phyloP scores from a whole-genome alignment of 345 rosid genomes.

The Atalantia buxifolia region DNA sequence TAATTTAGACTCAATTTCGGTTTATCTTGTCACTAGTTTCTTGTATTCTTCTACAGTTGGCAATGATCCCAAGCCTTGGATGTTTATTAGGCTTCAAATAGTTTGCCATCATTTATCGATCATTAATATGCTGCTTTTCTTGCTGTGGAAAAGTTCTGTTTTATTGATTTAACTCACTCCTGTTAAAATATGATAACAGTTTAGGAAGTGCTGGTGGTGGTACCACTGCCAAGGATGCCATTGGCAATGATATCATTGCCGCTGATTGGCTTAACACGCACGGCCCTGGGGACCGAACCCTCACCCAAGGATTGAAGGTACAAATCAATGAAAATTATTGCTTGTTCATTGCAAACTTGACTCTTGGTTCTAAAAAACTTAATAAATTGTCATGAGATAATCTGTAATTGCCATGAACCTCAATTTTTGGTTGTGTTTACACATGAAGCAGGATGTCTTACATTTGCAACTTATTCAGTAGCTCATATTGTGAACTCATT shows the following conservation, averaged over 20 bases:
- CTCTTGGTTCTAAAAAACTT: not conserved
- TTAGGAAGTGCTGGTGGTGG: conserved; percentile 57
- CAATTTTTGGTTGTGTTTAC: not conserved
- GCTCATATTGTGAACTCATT: not conserved
- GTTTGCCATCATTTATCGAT: not conserved
- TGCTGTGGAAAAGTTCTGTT: not conserved
- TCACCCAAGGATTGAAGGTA: conserved; percentile 91
- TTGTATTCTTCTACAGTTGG: not conserved
- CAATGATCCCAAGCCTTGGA: not conserved
- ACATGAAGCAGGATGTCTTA: not conserved
- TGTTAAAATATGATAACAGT: conserved; percentile 29
- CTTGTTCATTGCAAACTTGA: not conserved
- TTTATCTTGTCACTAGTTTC: not conserved
- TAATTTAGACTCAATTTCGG: not conserved
- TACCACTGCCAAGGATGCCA: conserved; percentile 84
- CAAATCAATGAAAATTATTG: not conserved
- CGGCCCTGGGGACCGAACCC: conserved; percentile 83
- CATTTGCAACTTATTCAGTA: not conserved
- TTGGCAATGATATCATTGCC: conserved; percentile 75
- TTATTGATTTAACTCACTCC: not conserved
- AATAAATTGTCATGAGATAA: not conserved
- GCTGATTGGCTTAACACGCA: conserved; percentile 79
- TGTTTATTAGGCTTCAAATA: not conserved
- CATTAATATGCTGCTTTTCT: not conserved
- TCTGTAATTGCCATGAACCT: not conserved